phyloP scores from a whole-genome alignment of 75 land plant genomes.

The Isoetes taiwanensis region DNA sequence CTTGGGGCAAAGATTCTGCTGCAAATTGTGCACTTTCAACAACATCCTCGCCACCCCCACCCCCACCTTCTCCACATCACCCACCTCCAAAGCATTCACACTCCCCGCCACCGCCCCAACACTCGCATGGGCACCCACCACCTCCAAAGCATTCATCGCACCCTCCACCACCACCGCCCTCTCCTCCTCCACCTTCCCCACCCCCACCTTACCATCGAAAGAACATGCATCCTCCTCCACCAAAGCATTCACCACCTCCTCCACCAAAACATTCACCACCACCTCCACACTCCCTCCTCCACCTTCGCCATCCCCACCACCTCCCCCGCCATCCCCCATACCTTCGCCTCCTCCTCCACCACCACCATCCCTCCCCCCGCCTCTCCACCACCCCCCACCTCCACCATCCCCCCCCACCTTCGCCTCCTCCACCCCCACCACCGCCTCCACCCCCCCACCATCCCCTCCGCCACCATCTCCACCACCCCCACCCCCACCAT shows the following conservation, averaged over 20 bases:
- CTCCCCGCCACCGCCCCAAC: too few relatives aligned
- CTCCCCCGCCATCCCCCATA: background rate
- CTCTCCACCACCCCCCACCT: background rate
- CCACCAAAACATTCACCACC: conserved; percentile 2
- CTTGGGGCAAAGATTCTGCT: too few relatives aligned
- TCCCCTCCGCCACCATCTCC: too few relatives aligned
- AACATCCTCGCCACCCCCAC: too few relatives aligned
- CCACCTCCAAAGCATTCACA: too few relatives aligned
- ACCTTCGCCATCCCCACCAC: background rate
- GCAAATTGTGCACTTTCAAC: too few relatives aligned
- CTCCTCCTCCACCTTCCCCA: background rate
- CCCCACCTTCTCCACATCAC: too few relatives aligned
- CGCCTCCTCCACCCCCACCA: background rate
- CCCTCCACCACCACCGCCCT: background rate
- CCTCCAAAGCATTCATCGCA: background rate
- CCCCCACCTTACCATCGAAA: too few relatives aligned
- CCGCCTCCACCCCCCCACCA: too few relatives aligned
- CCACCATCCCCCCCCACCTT: background rate
- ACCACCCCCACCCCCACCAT: too few relatives aligned
- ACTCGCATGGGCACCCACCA: too few relatives aligned
- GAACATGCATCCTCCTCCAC: conserved; percentile 7
- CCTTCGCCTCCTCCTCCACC: conserved; percentile 11
- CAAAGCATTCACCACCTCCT: background rate
- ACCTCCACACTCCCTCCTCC: background rate
- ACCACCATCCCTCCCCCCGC: background rate